Conservation (phyloP, 2,329 filamentous ascomycete species). For the Cercospora beticola region DNA sequence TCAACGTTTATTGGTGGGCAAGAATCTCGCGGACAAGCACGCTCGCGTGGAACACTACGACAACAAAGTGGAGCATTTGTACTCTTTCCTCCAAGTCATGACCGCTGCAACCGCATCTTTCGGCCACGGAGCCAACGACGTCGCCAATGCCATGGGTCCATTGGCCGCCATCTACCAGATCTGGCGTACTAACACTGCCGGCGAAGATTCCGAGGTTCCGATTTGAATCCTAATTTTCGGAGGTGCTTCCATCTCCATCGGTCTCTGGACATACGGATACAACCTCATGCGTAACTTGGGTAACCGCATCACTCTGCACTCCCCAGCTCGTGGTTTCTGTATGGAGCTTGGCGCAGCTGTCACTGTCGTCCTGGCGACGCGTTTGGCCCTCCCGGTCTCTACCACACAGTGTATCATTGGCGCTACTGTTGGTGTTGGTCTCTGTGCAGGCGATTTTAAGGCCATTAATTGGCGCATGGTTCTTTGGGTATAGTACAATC, state of each 20-base stretch:
- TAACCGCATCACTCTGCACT: conserved; percentile 61
- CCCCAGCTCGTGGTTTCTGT: conserved; percentile 57
- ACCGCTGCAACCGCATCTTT: conserved; percentile 72
- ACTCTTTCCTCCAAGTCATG: conserved; percentile 64
- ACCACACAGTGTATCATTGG: conserved; percentile 64
- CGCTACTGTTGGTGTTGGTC: conserved; percentile 60
- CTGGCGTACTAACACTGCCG: conserved; percentile 51
- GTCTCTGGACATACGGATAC: conserved; percentile 62
- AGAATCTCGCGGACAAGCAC: conserved; percentile 39
- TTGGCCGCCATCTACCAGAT: conserved; percentile 62
- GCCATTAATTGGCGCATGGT: conserved; percentile 64
- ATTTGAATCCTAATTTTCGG: conserved; percentile 61
- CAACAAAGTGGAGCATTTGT: conserved; percentile 61
- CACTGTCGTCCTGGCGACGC: conserved; percentile 62
- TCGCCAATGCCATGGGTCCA: conserved; percentile 60
- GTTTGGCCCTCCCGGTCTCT: conserved; percentile 60
- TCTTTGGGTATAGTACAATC: not conserved
- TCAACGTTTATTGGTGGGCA: conserved; percentile 24
- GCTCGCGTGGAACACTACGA: conserved; percentile 59
- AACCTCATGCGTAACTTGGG: conserved; percentile 62
- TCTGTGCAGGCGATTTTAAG: conserved; percentile 58
- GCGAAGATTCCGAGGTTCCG: conserved; percentile 53
- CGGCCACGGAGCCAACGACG: conserved; percentile 67
- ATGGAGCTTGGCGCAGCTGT: conserved; percentile 62
- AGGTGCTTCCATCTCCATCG: conserved; percentile 53